These are phyloP conservation scores for Prunus salicina DNA, from an alignment of 306 rosid genomes.

Conservation along the genomic window DNA sequence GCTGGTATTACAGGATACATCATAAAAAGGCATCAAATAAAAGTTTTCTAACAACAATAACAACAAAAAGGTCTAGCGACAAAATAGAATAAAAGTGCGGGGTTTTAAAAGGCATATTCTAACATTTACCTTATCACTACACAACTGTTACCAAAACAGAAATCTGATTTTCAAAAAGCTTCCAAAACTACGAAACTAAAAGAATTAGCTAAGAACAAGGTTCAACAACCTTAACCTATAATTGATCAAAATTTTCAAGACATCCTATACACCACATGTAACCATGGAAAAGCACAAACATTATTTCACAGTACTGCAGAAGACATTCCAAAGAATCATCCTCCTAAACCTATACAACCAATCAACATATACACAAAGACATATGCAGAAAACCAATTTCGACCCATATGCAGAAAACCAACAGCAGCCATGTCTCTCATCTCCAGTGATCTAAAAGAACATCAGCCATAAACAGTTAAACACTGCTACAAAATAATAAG, in stretches of 20 bases:
- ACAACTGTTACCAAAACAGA: neutral
- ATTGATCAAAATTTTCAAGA: neutral
- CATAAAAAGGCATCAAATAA: neutral
- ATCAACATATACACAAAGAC: neutral
- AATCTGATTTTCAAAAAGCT: neutral
- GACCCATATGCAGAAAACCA: constrained; percentile 12
- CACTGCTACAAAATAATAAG: neutral
- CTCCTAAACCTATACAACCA: neutral
- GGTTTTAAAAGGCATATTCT: neutral
- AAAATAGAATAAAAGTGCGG: neutral
- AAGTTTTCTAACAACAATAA: neutral
- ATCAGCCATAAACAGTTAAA: neutral
- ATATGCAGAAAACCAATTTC: constrained; percentile 3
- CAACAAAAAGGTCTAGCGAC: too few relatives aligned
- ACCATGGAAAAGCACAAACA: neutral
- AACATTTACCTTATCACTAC: neutral
- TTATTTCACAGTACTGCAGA: neutral
- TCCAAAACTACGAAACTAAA: neutral
- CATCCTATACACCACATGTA: neutral
- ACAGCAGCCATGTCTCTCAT: neutral
- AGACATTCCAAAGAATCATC: neutral
- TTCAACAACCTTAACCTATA: neutral
- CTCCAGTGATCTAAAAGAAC: constrained; percentile 18
- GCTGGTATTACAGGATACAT: neutral
- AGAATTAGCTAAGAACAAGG: neutral